Conservation (phyloP, 441 rosid species). For the Arabidopsis lyrata region DNA sequence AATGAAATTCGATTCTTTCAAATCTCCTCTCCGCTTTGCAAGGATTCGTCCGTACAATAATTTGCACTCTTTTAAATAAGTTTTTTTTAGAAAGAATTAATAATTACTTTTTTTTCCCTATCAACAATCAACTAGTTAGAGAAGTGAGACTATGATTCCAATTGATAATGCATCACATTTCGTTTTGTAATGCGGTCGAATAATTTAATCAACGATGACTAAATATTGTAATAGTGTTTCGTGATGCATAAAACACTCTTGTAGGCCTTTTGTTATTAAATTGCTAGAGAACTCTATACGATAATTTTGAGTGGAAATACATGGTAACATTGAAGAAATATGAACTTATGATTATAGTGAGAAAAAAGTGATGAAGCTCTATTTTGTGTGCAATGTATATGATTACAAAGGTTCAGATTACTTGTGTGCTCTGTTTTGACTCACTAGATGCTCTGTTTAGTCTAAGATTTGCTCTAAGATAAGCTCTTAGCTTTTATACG, state of each 20-base stretch:
- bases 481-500: too few species aligned
- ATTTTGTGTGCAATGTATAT: too few species aligned
- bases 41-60: conserved; percentile 35
- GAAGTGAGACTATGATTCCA: not conserved
- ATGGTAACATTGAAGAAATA: too few species aligned
- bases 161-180: not conserved
- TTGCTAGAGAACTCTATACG: not conserved
- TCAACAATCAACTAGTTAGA: not conserved
- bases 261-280: not conserved
- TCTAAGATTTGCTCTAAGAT: too few species aligned
- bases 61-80: too few species aligned
- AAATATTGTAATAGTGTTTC: conserved; percentile 17
- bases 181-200: not conserved
- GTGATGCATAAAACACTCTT: conserved; percentile 24
- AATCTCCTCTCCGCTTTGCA: conserved; percentile 29
- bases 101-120: too few species aligned
- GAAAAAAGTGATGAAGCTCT: too few species aligned
- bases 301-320: not conserved
- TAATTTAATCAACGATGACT: not conserved
- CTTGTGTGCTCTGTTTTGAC: too few species aligned
- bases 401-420: too few species aligned
- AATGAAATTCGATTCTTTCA: conserved; percentile 35
- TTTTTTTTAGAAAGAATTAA: too few species aligned
- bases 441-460: too few species aligned
- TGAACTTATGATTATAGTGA: too few species aligned